Percentiles rank a stretch among this genome's conserved stretches.
These are phyloP conservation scores for Fusarium sp. DNA, from an alignment of 2,329 filamentous ascomycete species.

Conservation along the genomic window DNA sequence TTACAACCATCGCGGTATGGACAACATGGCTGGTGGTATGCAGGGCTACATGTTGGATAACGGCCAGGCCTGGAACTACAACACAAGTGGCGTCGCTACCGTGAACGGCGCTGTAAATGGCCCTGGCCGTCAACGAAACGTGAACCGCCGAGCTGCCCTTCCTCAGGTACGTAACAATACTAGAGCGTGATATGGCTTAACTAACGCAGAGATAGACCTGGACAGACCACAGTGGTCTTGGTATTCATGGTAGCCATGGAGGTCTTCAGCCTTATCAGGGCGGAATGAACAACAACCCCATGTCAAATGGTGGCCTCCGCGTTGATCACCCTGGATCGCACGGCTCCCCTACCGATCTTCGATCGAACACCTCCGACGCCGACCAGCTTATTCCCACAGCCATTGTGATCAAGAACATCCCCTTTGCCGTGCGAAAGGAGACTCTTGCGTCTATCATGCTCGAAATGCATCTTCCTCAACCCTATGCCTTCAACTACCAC, in stretches of 20 bases:
- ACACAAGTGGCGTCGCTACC: constrained; percentile 75
- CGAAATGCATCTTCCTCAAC: constrained; percentile 91
- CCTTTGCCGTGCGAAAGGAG: constrained; percentile 98
- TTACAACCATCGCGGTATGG: constrained; percentile 73
- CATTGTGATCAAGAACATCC: constrained; percentile 99
- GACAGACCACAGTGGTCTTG: constrained; percentile 65
- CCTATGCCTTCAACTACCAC: constrained; percentile 99
- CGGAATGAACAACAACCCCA: constrained; percentile 55
- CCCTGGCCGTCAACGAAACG: constrained; percentile 69
- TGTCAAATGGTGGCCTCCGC: constrained; percentile 62
- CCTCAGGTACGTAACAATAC: constrained; percentile 73
- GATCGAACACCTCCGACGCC: constrained; percentile 66
- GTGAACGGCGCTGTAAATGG: constrained; percentile 77
- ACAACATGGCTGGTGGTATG: constrained; percentile 61
- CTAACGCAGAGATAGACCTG: constrained; percentile 60
- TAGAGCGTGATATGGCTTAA: background rate
- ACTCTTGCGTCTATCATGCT: constrained; percentile 94
- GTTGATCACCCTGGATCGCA: constrained; percentile 60
- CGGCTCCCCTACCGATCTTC: constrained; percentile 58
- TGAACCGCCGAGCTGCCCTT: constrained; percentile 73
- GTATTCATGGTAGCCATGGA: constrained; percentile 59
- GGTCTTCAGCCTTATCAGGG: constrained; percentile 56
- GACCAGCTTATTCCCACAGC: constrained; percentile 98
- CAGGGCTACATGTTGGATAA: constrained; percentile 74
- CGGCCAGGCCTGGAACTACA: constrained; percentile 85